phyloP scores from a whole-genome alignment of 1,284 basidiomycete genomes.

The Apiotrichum veenhuisii region DNA sequence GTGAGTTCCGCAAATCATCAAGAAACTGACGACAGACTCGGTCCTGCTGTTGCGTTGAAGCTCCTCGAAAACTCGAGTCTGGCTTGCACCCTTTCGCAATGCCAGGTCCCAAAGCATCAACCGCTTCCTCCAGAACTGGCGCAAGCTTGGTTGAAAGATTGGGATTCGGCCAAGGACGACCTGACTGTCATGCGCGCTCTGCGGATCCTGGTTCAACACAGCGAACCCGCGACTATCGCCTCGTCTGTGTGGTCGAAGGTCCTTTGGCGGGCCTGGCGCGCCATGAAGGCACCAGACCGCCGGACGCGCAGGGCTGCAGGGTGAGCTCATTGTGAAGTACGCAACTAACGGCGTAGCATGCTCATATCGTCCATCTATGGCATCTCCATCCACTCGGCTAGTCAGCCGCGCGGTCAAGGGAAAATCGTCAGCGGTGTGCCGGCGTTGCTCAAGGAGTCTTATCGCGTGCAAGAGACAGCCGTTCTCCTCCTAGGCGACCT shows the following conservation, averaged over 20 bases:
- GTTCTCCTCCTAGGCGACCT: constrained; percentile 31
- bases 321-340: neutral
- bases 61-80: constrained; percentile 10
- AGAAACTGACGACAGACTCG: constrained; percentile 1
- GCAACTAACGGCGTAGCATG: constrained; percentile 8
- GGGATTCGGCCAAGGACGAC: constrained; percentile 6
- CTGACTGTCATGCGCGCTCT: constrained; percentile 18
- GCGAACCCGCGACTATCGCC: neutral
- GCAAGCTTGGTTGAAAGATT: neutral
- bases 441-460: neutral
- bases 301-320: constrained; percentile 21
- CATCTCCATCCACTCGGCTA: neutral
- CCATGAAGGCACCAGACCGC: constrained; percentile 19
- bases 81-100: constrained; percentile 13
- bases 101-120: constrained; percentile 1
- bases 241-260: constrained; percentile 7
- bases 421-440: neutral
- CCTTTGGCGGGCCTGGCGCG: constrained; percentile 11
- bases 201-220: constrained; percentile 17
- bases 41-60: neutral
- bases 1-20: neutral
- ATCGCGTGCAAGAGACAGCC: constrained; percentile 23
- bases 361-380: constrained; percentile 20
- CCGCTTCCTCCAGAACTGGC: neutral
- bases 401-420: neutral